Conservation (phyloP, 108 stramenopile genomes). For the Fragilaria radians region DNA sequence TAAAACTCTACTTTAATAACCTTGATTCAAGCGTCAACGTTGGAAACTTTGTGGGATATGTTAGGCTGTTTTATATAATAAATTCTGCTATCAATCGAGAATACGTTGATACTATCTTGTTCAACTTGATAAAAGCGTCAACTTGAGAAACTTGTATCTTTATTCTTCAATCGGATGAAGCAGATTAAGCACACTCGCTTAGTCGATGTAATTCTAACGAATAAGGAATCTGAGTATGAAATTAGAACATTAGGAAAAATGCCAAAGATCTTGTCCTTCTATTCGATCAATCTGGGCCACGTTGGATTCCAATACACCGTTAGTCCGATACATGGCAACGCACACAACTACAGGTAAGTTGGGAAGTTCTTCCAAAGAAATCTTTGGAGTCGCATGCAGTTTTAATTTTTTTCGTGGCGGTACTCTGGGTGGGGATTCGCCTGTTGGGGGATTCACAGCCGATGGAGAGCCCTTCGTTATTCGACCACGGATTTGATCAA, state of each 20-base stretch:
- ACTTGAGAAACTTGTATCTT: too few relatives aligned
- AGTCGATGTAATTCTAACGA: too few relatives aligned
- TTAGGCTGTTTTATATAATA: too few relatives aligned
- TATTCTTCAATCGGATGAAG: too few relatives aligned
- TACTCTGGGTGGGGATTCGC: background rate
- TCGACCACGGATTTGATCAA: constrained; percentile 23
- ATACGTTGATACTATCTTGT: too few relatives aligned
- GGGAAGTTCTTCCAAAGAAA: constrained; percentile 16
- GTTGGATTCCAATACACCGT: constrained; percentile 77
- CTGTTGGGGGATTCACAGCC: background rate
- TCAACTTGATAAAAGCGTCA: too few relatives aligned
- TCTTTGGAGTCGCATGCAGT: background rate
- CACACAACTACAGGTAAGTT: constrained; percentile 79
- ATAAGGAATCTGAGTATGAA: too few relatives aligned
- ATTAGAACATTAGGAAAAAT: constrained; percentile 71
- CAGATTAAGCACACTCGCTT: too few relatives aligned
- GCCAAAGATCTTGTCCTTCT: constrained; percentile 80
- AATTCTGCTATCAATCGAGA: too few relatives aligned
- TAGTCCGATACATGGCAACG: constrained; percentile 85
- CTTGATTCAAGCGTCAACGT: too few relatives aligned
- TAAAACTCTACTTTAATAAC: too few relatives aligned
- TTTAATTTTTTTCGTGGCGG: constrained; percentile 11
- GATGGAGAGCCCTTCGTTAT: constrained; percentile 43
- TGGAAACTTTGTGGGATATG: too few relatives aligned
- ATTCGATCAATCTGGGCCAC: constrained; percentile 54